Conservation (phyloP, 1,284 basidiomycete genomes). For the Testicularia cyperi region DNA sequence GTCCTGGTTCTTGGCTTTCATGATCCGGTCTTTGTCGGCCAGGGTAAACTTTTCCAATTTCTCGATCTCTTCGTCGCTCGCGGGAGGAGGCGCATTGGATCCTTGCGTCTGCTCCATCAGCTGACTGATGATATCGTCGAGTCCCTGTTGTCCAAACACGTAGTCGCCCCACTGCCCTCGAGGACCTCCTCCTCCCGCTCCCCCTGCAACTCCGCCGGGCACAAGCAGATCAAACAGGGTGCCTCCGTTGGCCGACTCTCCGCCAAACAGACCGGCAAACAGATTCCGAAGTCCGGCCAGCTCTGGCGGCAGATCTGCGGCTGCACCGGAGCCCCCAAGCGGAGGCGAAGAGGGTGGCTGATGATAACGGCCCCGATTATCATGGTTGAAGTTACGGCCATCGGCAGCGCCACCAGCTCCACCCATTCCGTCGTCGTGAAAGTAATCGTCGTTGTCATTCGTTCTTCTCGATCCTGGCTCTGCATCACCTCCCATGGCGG, state of each 20-base stretch:
- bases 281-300: conserved; percentile 38
- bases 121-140: conserved; percentile 54
- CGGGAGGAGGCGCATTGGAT: conserved; percentile 42
- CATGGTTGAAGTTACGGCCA: conserved; percentile 49
- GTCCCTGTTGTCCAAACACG: conserved; percentile 43
- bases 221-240: conserved; percentile 37
- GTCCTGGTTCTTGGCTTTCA: conserved; percentile 41
- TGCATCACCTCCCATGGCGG: not conserved
- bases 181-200: conserved; percentile 15
- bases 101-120: conserved; percentile 54
- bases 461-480: not conserved
- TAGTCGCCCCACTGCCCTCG: conserved; percentile 48
- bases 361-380: conserved; percentile 27
- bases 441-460: conserved; percentile 11
- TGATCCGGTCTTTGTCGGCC: conserved; percentile 15
- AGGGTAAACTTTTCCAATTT: conserved; percentile 38
- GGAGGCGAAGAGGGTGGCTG: conserved; percentile 4
- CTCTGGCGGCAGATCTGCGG: conserved; percentile 34
- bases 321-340: too few relatives aligned
- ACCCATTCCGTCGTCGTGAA: conserved; percentile 55
- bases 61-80: conserved; percentile 42
- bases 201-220: conserved; percentile 8
- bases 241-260: conserved; percentile 22
- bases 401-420: conserved; percentile 48
- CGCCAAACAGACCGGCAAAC: conserved; percentile 45